Evolutionary conservation across 768 basidiomycete genomes (phyloP).

Genomic region (Leccinum variicolor): DNA sequence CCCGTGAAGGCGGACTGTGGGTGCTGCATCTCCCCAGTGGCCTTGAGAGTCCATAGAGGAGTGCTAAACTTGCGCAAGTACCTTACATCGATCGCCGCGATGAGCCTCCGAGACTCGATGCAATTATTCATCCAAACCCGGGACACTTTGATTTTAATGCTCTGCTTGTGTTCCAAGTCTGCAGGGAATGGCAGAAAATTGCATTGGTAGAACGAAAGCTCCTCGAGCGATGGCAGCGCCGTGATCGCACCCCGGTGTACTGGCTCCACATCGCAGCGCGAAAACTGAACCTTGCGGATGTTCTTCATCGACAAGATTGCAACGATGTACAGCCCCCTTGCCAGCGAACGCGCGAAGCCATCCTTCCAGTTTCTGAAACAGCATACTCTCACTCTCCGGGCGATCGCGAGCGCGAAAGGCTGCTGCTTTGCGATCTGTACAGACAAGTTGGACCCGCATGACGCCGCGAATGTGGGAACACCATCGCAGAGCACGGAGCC

Average conservation of each 20-base stretch:
- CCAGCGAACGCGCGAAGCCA: background rate
- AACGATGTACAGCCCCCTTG: background rate
- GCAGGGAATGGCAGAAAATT: background rate
- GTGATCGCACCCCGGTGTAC: constrained; percentile 16
- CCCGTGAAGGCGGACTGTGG: too few species aligned
- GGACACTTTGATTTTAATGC: background rate
- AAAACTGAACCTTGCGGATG: constrained; percentile 14
- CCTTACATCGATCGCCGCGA: background rate
- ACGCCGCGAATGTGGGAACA: background rate
- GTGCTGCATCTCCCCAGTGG: too few species aligned
- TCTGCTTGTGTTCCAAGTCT: background rate
- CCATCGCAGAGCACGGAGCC: constrained; percentile 14
- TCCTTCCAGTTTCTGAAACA: constrained; percentile 2
- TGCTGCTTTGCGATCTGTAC: background rate
- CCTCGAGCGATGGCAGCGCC: constrained; percentile 13
- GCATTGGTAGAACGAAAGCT: constrained; percentile 10
- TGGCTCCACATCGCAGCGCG: constrained; percentile 1
- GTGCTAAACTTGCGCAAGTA: too few species aligned
- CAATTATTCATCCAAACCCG: background rate
- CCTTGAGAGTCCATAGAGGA: too few species aligned
- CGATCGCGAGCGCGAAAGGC: background rate
- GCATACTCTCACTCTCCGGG: background rate
- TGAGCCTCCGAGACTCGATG: background rate
- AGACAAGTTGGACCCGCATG: background rate
- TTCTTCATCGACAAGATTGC: constrained; percentile 16